Conservation (phyloP, 176 grass and related monocot genomes). For the Juncus inflexus region DNA sequence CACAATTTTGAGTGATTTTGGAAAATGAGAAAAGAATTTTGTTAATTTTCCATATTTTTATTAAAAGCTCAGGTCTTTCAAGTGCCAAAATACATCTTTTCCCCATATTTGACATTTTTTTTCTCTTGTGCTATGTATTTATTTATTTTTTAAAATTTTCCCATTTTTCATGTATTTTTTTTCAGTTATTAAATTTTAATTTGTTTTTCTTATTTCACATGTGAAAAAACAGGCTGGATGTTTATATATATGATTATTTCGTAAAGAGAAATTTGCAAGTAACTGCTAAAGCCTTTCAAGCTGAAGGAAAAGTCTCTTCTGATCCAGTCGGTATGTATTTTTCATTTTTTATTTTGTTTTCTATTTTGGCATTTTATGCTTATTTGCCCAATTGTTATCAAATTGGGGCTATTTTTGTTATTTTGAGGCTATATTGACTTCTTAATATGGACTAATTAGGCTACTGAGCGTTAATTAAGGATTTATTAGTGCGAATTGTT, state of each 20-base stretch:
- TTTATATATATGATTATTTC: constrained; percentile 99
- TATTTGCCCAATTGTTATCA: neutral
- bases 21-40: neutral
- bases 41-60: neutral
- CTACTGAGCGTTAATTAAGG: neutral
- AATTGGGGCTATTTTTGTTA: neutral
- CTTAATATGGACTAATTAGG: too few species aligned
- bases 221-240: constrained; percentile 81
- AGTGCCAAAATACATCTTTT: neutral
- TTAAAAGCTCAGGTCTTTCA: neutral
- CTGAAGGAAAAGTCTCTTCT: constrained; percentile 98
- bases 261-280: constrained; percentile 98
- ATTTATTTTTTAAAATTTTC: neutral
- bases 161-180: neutral
- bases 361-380: constrained; percentile 5
- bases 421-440: neutral
- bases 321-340: constrained; percentile 92
- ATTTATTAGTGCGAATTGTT: neutral
- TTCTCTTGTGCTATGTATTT: neutral
- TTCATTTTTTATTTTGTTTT: neutral
- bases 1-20: neutral
- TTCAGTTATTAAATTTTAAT: neutral
- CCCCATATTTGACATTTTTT: neutral
- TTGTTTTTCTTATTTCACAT: constrained; percentile 4
- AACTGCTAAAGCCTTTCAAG: constrained; percentile 98